Conservation (phyloP, 495 filamentous ascomycete genomes). For the Neurospora sp. region DNA sequence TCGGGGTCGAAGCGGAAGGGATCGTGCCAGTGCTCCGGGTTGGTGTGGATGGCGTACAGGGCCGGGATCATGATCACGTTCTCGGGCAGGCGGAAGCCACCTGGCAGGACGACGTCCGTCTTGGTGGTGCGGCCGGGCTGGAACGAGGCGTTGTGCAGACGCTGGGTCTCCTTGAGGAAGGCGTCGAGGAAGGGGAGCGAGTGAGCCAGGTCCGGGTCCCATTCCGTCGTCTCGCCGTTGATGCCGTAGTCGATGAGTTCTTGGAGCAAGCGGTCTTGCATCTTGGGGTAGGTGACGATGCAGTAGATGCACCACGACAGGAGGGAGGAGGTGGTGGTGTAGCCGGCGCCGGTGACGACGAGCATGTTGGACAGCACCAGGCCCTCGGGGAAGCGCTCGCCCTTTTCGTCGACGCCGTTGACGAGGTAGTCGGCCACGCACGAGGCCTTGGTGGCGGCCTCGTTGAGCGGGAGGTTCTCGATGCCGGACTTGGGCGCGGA, state of each 20-base stretch:
- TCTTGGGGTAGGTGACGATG: conserved; percentile 36
- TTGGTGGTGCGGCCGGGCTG: conserved; percentile 45
- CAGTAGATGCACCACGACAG: conserved; percentile 46
- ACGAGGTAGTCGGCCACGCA: conserved; percentile 32
- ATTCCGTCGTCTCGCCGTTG: conserved; percentile 23
- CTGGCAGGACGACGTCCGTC: conserved; percentile 41
- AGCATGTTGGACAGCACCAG: conserved; percentile 13
- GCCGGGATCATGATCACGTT: conserved; percentile 38
- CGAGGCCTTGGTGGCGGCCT: conserved; percentile 38
- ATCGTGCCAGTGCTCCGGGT: conserved; percentile 41
- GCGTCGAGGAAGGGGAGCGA: conserved; percentile 39
- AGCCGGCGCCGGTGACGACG: conserved; percentile 40
- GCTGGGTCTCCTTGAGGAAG: conserved; percentile 48
- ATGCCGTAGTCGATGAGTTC: conserved; percentile 41
- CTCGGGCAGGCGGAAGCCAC: conserved; percentile 42
- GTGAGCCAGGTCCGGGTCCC: conserved; percentile 31
- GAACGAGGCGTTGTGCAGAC: conserved; percentile 45
- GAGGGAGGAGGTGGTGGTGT: conserved; percentile 42
- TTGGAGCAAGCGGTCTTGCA: conserved; percentile 42
- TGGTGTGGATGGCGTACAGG: conserved; percentile 43
- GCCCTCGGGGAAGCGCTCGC: conserved; percentile 36
- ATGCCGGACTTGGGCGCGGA: conserved; percentile 20
- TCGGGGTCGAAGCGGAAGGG: conserved; percentile 44
- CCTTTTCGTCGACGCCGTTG: conserved; percentile 41
- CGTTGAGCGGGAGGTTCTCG: conserved; percentile 36